Base-by-base conservation (phyloP, 441 rosid species). In the Cnidoscolus chayamansa region DNA sequence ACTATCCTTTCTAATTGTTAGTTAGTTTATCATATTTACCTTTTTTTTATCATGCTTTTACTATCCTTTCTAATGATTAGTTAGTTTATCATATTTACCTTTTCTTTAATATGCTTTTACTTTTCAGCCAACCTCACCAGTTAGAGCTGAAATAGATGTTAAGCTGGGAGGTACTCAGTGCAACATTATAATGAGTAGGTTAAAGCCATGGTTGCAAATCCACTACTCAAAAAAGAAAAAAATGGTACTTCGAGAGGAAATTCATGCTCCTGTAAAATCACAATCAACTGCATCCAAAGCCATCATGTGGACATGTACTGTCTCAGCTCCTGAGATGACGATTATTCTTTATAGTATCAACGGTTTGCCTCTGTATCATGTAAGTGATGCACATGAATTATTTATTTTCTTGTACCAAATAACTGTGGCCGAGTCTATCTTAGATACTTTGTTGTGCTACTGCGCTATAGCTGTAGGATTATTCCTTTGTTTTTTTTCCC, bases 251-350 rank as follows among this genome's bases (percentile, higher is more conserved):
- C 86, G 75, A 71, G 91, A 87, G 70, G 90, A 81, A 72, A 63
- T 70, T 73, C 78, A 85, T 79, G 54, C 82, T 64, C 54, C 58
- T 11, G 81, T 76, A 73, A 92, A 79, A 84, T 76, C 88, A 60
- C 85, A 81, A 78, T 78, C 87, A 30, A 72, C 84, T 53, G 91
- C 85, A 72, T 76, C 81, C 45, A 88, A 89, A 83, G 83, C 81
- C 75, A 76, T 96, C 56, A 85, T 89, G 88, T 96, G 99, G 99
- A 92, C 99, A 20, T 84, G 96, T 83, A 92, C 96, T 74, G 84
- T 89, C 76, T 90, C 99, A 59, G 98, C 99, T 70, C 99, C 98
- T 76, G 99, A 96, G 86, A 88, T 96, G 97, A 89, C 92, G 68
- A 48, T 89, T 76, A 86, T 90, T 81, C 84, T 96, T 15, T 86